Evolutionary conservation across 768 basidiomycete genomes (phyloP), one percentile per base, ranked within the genome.

Genomic region (Xerocomus spinulosus): DNA sequence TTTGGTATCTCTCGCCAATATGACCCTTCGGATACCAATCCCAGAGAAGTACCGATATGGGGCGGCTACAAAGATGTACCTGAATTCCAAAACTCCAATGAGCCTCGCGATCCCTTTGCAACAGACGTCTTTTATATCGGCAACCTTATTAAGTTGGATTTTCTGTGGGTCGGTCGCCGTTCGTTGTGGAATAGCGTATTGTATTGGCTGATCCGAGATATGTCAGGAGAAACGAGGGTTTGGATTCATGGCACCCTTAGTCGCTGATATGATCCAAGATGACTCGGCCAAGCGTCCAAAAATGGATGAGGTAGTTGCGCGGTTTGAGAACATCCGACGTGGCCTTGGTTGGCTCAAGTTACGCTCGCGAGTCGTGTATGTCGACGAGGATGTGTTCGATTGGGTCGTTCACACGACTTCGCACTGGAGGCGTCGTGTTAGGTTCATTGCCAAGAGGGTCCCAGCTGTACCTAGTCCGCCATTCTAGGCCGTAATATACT

Each of bases 91-190:
- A n/a, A n/a, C n/a, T n/a, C n/a, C n/a, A n/a, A n/a, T n/a, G n/a
- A n/a, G n/a, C n/a, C n/a, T n/a, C n/a, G n/a, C n/a, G n/a, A n/a
- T n/a, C n/a, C n/a, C n/a, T n/a, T n/a, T n/a, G n/a, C n/a, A n/a
- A n/a, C n/a, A n/a, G n/a, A n/a, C n/a, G n/a, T n/a, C n/a, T n/a
- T n/a, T n/a, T n/a, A 69, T 25, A 50, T 76, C 0, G 74, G 73
- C 0, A 76, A 75, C 37, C 18, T 68, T 8, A 61, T 74, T 10
- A 55, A 50, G 12, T 47, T 17, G 38, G 55, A 68, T n/a, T 70
- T 74, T 42, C n/a, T 68, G 0, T 36, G 59, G 47, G 72, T 74
- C 42, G n/a, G 44, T 17, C n/a, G 33, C 33, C n/a, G n/a, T n/a
- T n/a, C n/a, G n/a, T n/a, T n/a, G n/a, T n/a, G n/a, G n/a, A n/a